Evolutionary conservation across 1,139 yeast genomes (phyloP).

Genomic region (Blastobotrys illinoisensis): DNA sequence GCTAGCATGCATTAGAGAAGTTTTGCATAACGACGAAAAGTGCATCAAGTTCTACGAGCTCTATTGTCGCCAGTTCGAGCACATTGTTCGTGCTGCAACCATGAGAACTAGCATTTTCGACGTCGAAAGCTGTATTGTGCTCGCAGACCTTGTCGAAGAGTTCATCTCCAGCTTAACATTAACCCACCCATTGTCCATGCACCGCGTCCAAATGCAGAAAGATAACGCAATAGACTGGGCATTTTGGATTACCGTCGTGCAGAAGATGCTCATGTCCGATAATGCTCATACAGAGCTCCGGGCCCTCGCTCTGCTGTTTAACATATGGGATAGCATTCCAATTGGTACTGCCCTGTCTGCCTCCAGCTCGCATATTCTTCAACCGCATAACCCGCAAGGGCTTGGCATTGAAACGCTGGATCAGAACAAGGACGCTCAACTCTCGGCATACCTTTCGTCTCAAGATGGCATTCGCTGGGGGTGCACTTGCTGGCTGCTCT

Average conservation of each 20-base stretch:
- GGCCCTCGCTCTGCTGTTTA: conserved; percentile 61
- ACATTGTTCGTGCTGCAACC: conserved; percentile 35
- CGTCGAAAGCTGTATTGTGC: conserved; percentile 42
- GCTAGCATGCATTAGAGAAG: conserved; percentile 32
- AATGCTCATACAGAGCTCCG: conserved; percentile 60
- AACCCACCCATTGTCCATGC: conserved; percentile 22
- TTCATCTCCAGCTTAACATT: conserved; percentile 30
- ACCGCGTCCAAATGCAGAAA: conserved; percentile 24
- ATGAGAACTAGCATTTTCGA: conserved; percentile 33
- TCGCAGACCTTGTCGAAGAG: conserved; percentile 45
- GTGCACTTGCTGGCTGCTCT: conserved; percentile 52
- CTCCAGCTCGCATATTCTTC: conserved; percentile 4
- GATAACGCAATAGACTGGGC: conserved; percentile 53
- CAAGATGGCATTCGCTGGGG: conserved; percentile 38
- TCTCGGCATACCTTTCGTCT: neutral
- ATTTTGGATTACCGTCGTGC: conserved; percentile 64
- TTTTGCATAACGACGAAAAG: conserved; percentile 31
- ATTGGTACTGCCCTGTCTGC: conserved; percentile 12
- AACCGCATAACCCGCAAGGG: neutral
- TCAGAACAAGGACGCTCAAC: conserved; percentile 2
- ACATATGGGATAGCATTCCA: conserved; percentile 73
- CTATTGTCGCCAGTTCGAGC: conserved; percentile 34
- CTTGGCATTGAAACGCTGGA: neutral
- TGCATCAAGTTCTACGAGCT: conserved; percentile 30
- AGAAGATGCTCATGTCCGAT: conserved; percentile 55